Evolutionary conservation across 768 basidiomycete genomes (phyloP).

Genomic region (Pleurotus salmoneostramineus): DNA sequence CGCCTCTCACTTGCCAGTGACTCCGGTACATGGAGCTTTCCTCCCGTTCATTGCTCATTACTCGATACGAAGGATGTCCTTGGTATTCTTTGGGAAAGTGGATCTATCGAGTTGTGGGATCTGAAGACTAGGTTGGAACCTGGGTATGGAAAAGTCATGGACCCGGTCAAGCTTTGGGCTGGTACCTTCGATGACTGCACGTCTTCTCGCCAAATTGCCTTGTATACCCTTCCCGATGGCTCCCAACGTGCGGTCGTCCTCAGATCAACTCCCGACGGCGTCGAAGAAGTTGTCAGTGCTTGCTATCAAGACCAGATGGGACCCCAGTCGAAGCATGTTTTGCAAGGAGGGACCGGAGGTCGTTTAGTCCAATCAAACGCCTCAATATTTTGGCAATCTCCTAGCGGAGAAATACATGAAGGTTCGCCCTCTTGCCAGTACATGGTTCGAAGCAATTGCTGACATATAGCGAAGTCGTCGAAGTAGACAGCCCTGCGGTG

Average conservation of each 20-base stretch:
- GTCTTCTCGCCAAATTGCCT: slow-evolving; percentile 25
- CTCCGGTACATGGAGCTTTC: slow-evolving; percentile 16
- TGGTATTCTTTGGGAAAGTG: slow-evolving; percentile 69
- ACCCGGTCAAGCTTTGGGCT: slow-evolving; percentile 41
- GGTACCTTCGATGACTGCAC: slow-evolving; percentile 14
- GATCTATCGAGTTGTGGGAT: slow-evolving; percentile 65
- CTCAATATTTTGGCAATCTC: slow-evolving; percentile 36
- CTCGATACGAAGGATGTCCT: slow-evolving; percentile 53
- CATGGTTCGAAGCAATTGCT: slow-evolving; percentile 1
- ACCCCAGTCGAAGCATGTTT: slow-evolving; percentile 13
- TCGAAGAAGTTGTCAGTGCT: slow-evolving; percentile 26
- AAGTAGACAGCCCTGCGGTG: not conserved
- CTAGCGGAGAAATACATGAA: slow-evolving; percentile 43
- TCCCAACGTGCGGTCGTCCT: slow-evolving; percentile 30
- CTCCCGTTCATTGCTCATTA: slow-evolving; percentile 68
- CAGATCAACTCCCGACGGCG: slow-evolving; percentile 28
- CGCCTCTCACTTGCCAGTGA: slow-evolving; percentile 28
- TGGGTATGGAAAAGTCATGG: slow-evolving; percentile 55
- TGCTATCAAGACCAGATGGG: slow-evolving; percentile 18
- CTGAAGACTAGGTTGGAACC: slow-evolving; percentile 59
- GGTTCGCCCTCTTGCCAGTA: slow-evolving; percentile 26
- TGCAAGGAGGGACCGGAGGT: slow-evolving; percentile 38
- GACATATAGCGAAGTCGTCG: slow-evolving; percentile 2
- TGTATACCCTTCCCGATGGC: slow-evolving; percentile 9
- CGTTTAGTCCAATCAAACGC: slow-evolving; percentile 37